phyloP scores from a whole-genome alignment of 148 eudicot genomes.

The Rheum nobile region DNA sequence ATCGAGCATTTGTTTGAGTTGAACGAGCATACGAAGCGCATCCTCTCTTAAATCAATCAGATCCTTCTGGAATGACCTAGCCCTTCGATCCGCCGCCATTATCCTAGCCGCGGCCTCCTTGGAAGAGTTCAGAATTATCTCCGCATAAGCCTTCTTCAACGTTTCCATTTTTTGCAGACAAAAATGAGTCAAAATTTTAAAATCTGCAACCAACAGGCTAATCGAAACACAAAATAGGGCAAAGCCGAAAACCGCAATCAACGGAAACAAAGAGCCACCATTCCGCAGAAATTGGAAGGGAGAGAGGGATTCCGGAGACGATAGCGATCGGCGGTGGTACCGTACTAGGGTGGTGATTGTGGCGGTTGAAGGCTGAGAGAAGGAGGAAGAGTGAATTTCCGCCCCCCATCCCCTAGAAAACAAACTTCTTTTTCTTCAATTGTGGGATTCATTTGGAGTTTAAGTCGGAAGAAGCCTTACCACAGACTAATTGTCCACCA shows the following conservation, averaged over 20 bases:
- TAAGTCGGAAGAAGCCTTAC: background rate
- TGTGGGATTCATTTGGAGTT: background rate
- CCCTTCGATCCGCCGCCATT: conserved; percentile 44
- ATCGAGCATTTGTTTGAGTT: no score
- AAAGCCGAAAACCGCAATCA: background rate
- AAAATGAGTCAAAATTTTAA: no score
- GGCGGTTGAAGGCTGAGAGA: background rate
- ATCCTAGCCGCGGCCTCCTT: conserved; percentile 64
- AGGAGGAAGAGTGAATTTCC: background rate
- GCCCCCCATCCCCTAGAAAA: background rate
- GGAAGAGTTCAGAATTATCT: conserved; percentile 44
- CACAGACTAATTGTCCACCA: background rate
- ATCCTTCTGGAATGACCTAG: conserved; percentile 30
- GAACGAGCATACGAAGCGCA: conserved; percentile 36
- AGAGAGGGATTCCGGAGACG: background rate
- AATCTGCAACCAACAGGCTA: no score
- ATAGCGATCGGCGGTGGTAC: background rate
- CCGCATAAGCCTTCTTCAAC: conserved; percentile 55
- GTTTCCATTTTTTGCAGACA: conserved; percentile 29
- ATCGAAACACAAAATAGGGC: background rate
- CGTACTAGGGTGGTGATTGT: background rate
- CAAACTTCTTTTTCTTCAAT: background rate
- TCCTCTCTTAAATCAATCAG: conserved; percentile 27
- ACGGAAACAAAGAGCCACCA: background rate
- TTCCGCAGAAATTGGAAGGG: background rate